Conservation (phyloP, 306 rosid genomes). For the Quercus ilex region DNA sequence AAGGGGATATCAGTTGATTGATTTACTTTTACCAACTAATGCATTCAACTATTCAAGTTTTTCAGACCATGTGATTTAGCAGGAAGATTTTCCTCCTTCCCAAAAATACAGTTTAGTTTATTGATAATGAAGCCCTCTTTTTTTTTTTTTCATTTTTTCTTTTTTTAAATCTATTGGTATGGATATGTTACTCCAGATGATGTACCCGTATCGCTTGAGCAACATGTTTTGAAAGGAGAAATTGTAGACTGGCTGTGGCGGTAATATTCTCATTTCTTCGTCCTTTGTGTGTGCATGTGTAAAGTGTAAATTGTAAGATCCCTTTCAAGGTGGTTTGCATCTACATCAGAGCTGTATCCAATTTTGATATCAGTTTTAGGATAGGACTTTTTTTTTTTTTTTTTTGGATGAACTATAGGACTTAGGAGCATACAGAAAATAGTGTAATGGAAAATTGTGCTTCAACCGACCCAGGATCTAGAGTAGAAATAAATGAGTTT, state of each 20-base stretch:
- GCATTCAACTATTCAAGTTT: not conserved
- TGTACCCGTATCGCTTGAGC: slow-evolving; percentile 67
- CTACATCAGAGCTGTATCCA: not conserved
- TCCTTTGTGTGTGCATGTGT: not conserved
- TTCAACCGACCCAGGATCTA: not conserved
- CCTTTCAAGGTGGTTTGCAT: too few relatives aligned
- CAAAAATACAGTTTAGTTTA: not conserved
- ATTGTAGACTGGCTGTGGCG: slow-evolving; percentile 75
- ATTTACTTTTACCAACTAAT: not conserved
- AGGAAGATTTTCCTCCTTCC: not conserved
- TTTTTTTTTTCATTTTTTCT: not conserved
- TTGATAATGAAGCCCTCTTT: not conserved
- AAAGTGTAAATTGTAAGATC: too few relatives aligned
- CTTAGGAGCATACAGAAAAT: too few relatives aligned
- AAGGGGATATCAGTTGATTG: slow-evolving; percentile 20
- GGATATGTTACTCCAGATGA: slow-evolving; percentile 89
- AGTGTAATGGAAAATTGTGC: not conserved
- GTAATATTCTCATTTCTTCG: slow-evolving; percentile 28
- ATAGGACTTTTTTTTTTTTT: too few relatives aligned
- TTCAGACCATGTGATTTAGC: not conserved
- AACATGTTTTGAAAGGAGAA: slow-evolving; percentile 71
- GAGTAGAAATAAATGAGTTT: not conserved
- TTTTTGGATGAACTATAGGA: too few relatives aligned
- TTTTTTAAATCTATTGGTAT: slow-evolving; percentile 48
- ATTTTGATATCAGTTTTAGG: not conserved